These are phyloP conservation scores for Lachancea thermotolerans DNA, from an alignment of 805 yeast genomes.

Conservation along the genomic window DNA sequence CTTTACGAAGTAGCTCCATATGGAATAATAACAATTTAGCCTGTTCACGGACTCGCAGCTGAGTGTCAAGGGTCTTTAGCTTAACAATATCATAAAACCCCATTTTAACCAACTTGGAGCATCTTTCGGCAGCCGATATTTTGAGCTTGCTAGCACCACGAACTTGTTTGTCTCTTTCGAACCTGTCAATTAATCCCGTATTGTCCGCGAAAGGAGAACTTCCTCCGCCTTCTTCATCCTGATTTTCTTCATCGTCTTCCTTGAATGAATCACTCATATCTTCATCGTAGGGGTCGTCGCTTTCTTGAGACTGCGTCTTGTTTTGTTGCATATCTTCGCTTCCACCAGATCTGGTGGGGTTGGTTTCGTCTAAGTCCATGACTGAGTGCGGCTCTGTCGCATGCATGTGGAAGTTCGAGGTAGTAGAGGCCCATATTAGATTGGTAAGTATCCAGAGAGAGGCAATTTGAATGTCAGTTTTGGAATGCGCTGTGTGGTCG, in stretches of 20 bases:
- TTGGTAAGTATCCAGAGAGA: conserved; percentile 29
- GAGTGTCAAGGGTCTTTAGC: conserved; percentile 22
- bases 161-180: conserved; percentile 10
- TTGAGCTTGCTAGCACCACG: conserved; percentile 12
- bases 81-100: conserved; percentile 27
- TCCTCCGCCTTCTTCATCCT: conserved; percentile 1
- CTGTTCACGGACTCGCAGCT: conserved; percentile 27
- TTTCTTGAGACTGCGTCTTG: neutral
- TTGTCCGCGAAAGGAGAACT: conserved; percentile 7
- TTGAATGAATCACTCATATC: neutral
- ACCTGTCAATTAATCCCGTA: conserved; percentile 9
- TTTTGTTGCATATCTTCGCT: neutral
- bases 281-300: conserved; percentile 3
- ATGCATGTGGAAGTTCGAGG: conserved; percentile 6
- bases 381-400: conserved; percentile 5
- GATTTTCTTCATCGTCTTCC: conserved; percentile 5
- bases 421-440: conserved; percentile 28
- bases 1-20: conserved; percentile 26
- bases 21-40: conserved; percentile 28
- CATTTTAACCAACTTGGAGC: conserved; percentile 22
- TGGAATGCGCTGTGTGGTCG: conserved; percentile 12
- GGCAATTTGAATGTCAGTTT: conserved; percentile 28
- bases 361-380: neutral
- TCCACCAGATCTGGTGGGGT: neutral
- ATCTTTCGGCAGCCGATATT: conserved; percentile 22